These are phyloP conservation scores for Coemansia sp. DNA, from an alignment of 192 early-diverging fungal genomes.

Conservation along the genomic window DNA sequence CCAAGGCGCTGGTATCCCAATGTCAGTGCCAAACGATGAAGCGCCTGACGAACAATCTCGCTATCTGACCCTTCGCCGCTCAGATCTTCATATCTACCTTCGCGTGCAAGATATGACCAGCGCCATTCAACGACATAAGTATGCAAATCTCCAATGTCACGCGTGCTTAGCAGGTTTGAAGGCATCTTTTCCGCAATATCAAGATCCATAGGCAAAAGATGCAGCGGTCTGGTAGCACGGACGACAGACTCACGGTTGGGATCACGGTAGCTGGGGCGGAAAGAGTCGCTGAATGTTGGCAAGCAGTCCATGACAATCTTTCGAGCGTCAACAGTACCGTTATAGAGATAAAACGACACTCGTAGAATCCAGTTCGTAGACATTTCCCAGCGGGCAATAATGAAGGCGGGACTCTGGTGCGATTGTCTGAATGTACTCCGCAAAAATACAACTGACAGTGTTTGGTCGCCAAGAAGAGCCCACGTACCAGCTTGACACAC, in stretches of 20 bases:
- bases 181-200: constrained; percentile 18
- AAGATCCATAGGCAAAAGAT: constrained; percentile 46
- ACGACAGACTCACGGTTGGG: constrained; percentile 29
- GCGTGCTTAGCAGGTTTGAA: constrained; percentile 38
- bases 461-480: constrained; percentile 43
- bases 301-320: constrained; percentile 48
- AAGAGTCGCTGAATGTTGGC: constrained; percentile 34
- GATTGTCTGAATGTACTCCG: constrained; percentile 39
- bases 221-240: constrained; percentile 47
- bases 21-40: constrained; percentile 48
- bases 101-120: constrained; percentile 54
- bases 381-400: constrained; percentile 47
- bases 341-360: constrained; percentile 45
- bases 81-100: constrained; percentile 42
- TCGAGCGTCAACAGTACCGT: constrained; percentile 43
- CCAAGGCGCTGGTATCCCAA: constrained; percentile 34
- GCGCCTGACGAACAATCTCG: constrained; percentile 51
- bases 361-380: constrained; percentile 48
- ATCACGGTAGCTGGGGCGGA: constrained; percentile 32
- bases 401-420: constrained; percentile 34
- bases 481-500: constrained; percentile 47
- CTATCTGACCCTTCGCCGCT: constrained; percentile 48
- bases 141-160: constrained; percentile 52
- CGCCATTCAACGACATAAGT: constrained; percentile 56
- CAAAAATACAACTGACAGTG: constrained; percentile 45